phyloP scores from a whole-genome alignment of 106 monocot species.

The Posidonia australis region DNA sequence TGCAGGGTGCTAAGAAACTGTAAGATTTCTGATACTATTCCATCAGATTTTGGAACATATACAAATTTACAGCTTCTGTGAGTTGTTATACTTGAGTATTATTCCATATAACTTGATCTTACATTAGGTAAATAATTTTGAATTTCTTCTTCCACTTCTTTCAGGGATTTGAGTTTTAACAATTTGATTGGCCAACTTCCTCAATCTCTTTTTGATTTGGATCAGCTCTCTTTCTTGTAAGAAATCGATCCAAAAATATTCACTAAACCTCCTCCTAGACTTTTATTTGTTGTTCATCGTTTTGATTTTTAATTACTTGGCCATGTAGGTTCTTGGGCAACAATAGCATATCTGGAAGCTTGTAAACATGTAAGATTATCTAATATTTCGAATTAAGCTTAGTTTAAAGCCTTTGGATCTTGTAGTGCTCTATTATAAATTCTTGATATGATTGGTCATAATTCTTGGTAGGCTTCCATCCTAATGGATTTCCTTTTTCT shows the following conservation, averaged over 20 bases:
- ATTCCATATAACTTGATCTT: neutral
- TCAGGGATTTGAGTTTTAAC: slow-evolving; percentile 36
- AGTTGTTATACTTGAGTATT: neutral
- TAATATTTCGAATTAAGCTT: neutral
- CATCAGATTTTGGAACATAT: slow-evolving; percentile 32
- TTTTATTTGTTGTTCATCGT: too few relatives aligned
- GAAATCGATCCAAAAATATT: slow-evolving; percentile 1
- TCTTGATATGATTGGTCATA: neutral
- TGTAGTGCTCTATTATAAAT: neutral
- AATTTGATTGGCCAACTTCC: slow-evolving; percentile 73
- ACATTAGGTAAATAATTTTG: neutral
- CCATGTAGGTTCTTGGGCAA: slow-evolving; percentile 75
- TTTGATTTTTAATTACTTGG: slow-evolving; percentile 3
- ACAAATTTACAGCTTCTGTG: slow-evolving; percentile 22
- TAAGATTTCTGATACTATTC: slow-evolving; percentile 45
- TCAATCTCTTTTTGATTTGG: slow-evolving; percentile 59
- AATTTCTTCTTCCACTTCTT: slow-evolving; percentile 1
- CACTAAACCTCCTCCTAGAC: neutral
- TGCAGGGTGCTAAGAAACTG: slow-evolving; percentile 57
- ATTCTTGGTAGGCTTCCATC: neutral
- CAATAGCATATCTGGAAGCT: slow-evolving; percentile 60
- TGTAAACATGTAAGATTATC: slow-evolving; percentile 36
- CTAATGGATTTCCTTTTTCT: slow-evolving; percentile 3
- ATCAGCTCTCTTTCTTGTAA: slow-evolving; percentile 45
- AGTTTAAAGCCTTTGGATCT: neutral